Conservation (phyloP, 345 rosid species). For the Rhodamnia argentea region DNA sequence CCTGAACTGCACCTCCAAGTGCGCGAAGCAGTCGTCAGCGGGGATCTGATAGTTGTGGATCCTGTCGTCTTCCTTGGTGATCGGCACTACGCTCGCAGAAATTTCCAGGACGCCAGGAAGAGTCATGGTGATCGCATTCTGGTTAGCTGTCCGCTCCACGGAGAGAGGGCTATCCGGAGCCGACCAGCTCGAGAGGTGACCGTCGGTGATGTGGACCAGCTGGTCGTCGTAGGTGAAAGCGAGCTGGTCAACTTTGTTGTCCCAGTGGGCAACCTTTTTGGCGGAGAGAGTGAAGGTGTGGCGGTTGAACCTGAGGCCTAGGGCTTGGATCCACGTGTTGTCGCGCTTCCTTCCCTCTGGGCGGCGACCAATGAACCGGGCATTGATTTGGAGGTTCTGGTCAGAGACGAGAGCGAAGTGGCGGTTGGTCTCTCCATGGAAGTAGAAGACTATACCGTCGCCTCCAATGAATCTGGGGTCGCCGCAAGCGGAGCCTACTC, state of each 20-base stretch:
- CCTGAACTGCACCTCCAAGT: slow-evolving; percentile 9
- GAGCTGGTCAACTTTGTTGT: slow-evolving; percentile 2
- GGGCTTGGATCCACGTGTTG: slow-evolving; percentile 13
- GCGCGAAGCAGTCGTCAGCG: slow-evolving; percentile 7
- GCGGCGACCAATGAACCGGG: slow-evolving; percentile 11
- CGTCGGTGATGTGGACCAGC: background rate
- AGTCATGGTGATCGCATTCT: background rate
- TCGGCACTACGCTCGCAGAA: slow-evolving; percentile 2
- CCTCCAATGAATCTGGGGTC: slow-evolving; percentile 12
- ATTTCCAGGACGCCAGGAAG: slow-evolving; percentile 1
- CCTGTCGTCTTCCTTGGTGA: slow-evolving; percentile 6
- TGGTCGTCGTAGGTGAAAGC: slow-evolving; percentile 3
- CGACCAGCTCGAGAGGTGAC: slow-evolving; percentile 5
- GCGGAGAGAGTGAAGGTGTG: slow-evolving; percentile 5
- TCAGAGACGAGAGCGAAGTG: slow-evolving; percentile 7
- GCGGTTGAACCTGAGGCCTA: slow-evolving; percentile 6
- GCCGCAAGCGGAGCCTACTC: slow-evolving; percentile 5
- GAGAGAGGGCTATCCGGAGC: background rate
- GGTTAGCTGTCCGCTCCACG: slow-evolving; percentile 1
- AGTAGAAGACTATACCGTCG: slow-evolving; percentile 11
- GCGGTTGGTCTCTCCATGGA: slow-evolving; percentile 7
- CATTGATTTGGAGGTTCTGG: slow-evolving; percentile 9
- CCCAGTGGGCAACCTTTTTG: slow-evolving; percentile 4
- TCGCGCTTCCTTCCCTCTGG: slow-evolving; percentile 4
- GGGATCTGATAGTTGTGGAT: slow-evolving; percentile 6